Percentiles rank a stretch among this genome's conserved stretches.
These are phyloP conservation scores for Malus sieversii DNA, from an alignment of 306 rosid species.

Conservation along the genomic window DNA sequence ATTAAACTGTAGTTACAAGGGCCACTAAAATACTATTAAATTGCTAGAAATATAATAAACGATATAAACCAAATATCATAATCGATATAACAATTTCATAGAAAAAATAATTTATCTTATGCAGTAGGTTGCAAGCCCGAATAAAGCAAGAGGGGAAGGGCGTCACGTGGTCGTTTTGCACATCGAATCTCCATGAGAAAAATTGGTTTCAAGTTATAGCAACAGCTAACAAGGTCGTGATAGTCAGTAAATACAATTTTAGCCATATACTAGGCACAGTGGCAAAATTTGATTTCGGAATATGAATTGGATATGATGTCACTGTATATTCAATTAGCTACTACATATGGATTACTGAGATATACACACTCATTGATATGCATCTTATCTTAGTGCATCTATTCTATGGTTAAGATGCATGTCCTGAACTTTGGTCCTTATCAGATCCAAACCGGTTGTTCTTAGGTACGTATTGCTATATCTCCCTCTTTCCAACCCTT, in stretches of 20 bases:
- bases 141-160: no score
- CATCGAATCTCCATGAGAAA: background rate
- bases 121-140: no score
- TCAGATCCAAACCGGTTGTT: background rate
- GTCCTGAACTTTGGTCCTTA: background rate
- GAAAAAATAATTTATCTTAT: no score
- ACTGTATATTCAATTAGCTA: background rate
- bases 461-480: constrained; percentile 14
- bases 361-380: background rate
- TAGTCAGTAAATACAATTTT: background rate
- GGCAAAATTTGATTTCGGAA: background rate
- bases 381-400: background rate
- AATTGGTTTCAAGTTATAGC: no score
- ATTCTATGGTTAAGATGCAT: background rate
- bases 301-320: background rate
- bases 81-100: no score
- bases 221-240: background rate
- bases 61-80: no score
- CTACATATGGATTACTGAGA: no score
- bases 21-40: no score
- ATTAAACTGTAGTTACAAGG: no score
- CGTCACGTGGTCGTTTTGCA: no score
- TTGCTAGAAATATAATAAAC: no score
- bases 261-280: background rate
- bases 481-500: background rate